Base-by-base conservation (phyloP, 2,329 filamentous ascomycete species). In the Tolypocladium pustulatum region DNA sequence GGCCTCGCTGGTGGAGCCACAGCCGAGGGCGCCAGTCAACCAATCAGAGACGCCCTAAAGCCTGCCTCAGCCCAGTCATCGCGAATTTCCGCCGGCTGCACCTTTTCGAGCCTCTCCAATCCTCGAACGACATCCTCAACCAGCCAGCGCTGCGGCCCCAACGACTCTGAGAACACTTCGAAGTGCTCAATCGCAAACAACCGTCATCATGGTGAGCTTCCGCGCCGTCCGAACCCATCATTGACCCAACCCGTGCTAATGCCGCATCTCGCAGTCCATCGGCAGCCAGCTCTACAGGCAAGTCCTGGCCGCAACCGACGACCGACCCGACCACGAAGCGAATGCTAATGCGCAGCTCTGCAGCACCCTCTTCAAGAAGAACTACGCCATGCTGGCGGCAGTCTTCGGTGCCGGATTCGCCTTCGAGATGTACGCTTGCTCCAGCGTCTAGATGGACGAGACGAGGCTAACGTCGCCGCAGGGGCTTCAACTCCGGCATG, bases 341-440 rank as follows among this genome's bases (percentile, higher is more conserved):
- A 61, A 61, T 61, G 61, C 67, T 72, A 63, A 72, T 61, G 51
- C 60, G 54, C 59, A 56, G 34, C 46, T 34, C 27, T 62, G 65
- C 76, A 97, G 94, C 81, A 76, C 85, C 71, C 70, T 97, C 67
- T 87, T 97, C 81, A 87, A 88, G 76, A 87, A 83, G 73, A 99
- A 99, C 82, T 88, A 83, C 69, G 81, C 88, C 73, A 96, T 96
- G 85, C 81, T 99, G 69, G 87, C 85, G 66, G 82, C 86, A 64
- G 89, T 99, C 72, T 99, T 99, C 74, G 83, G 80, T 66, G 82
- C 85, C 65, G 93, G 92, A 66, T 99, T 99, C 72, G 90, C 82
- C 64, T 91, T 96, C 73, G 91, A 97, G 81, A 83, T 99, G 94
- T 99, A 85, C 72, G 90, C 38, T 78, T 63, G 52, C 54, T 62